Percentiles rank a stretch among this genome's conserved stretches.
phyloP scores from a whole-genome alignment of 2,329 filamentous ascomycete genomes.

The Hysterium pulicare region DNA sequence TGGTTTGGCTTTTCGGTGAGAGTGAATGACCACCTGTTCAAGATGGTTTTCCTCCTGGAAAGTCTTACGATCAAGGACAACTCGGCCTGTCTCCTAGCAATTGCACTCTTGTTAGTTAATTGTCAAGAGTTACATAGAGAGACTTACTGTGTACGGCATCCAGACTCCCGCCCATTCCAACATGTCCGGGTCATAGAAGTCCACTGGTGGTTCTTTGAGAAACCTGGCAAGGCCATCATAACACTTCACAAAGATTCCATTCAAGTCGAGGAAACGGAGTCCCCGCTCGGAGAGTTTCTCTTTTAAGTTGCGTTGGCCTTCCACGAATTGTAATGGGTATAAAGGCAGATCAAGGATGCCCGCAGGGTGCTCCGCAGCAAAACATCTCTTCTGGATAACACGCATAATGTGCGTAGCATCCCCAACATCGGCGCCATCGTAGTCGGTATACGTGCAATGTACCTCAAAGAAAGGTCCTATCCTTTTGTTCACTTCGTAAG shows the following conservation, averaged over 20 bases:
- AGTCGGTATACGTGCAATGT: constrained; percentile 27
- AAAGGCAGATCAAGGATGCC: constrained; percentile 11
- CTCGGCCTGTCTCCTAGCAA: constrained; percentile 15
- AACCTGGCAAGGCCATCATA: constrained; percentile 19
- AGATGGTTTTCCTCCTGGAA: constrained; percentile 22
- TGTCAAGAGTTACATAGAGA: too few species aligned
- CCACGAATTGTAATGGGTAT: constrained; percentile 8
- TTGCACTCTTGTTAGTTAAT: too few species aligned
- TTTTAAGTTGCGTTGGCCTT: constrained; percentile 3
- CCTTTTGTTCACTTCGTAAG: constrained; percentile 20
- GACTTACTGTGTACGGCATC: constrained; percentile 10
- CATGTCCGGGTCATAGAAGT: constrained; percentile 14
- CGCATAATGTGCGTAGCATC: constrained; percentile 10
- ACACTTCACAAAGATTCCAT: constrained; percentile 1
- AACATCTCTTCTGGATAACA: constrained; percentile 13
- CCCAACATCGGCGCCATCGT: constrained; percentile 24
- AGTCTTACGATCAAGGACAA: constrained; percentile 24
- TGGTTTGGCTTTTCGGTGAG: too few species aligned
- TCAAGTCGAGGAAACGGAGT: constrained; percentile 3
- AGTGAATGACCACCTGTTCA: too few species aligned
- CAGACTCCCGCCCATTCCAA: constrained; percentile 10
- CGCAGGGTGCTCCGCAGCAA: constrained; percentile 10
- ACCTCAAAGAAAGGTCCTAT: constrained; percentile 23
- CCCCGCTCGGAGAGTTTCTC: constrained; percentile 5
- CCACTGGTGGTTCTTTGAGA: constrained; percentile 17